Percentiles rank a stretch among this genome's conserved stretches.
Conservation (phyloP, 208 protist genomes). For the Lotmaria passim region DNA sequence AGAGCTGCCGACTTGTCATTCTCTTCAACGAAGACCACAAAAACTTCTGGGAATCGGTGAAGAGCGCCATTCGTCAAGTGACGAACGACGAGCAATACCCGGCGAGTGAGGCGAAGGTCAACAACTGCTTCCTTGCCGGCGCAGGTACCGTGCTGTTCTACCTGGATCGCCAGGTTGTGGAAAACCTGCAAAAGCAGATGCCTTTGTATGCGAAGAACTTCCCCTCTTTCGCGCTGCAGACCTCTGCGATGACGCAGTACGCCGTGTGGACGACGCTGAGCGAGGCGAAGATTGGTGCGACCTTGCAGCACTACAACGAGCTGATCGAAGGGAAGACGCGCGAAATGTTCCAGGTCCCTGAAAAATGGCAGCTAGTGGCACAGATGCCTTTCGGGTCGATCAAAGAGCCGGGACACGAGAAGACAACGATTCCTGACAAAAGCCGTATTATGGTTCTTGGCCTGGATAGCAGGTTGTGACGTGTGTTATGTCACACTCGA, state of each 20-base stretch:
- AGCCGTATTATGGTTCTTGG: background rate
- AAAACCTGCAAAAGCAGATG: conserved; percentile 28
- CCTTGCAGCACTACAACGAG: conserved; percentile 55
- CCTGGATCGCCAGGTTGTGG: conserved; percentile 22
- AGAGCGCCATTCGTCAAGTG: conserved; percentile 28
- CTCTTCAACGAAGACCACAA: conserved; percentile 48
- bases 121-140: conserved; percentile 35
- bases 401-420: conserved; percentile 17
- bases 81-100: conserved; percentile 24
- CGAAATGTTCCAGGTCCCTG: conserved; percentile 26
- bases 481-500: no score
- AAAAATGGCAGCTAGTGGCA: conserved; percentile 41
- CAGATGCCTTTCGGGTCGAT: conserved; percentile 51
- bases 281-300: conserved; percentile 32
- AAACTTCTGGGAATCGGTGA: conserved; percentile 46
- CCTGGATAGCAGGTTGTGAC: no score
- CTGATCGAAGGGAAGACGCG: conserved; percentile 30
- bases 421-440: conserved; percentile 39
- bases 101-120: conserved; percentile 39
- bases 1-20: conserved; percentile 55
- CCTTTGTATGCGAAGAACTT: conserved; percentile 44
- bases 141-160: conserved; percentile 53
- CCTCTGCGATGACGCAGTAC: conserved; percentile 45
- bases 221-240: conserved; percentile 30
- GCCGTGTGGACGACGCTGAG: conserved; percentile 52